Base-by-base conservation (phyloP, 2,329 filamentous ascomycete species). In the Phyllosticta citriasiana region DNA sequence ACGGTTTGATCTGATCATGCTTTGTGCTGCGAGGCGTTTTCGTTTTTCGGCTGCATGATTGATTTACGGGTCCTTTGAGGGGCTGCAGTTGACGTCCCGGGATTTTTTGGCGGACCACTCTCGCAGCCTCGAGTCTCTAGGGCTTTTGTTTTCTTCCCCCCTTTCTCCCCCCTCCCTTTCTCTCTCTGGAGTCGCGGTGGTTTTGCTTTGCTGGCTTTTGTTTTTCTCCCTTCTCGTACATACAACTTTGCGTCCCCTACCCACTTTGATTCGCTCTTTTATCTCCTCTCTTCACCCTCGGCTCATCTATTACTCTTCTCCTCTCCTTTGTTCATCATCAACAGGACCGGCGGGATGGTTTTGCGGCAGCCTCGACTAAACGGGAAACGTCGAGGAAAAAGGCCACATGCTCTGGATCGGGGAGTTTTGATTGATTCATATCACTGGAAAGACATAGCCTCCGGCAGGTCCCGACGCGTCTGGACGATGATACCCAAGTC, bases 11-110 rank as follows among this genome's bases (percentile, higher is more conserved):
- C 50, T 9, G 24, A 22, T 56, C 58, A 60, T 60, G 53, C 53
- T 24, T 56, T 55, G 19, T 40, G 58, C 40, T 30, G 24, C 30
- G 54, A 55, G 54, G 56, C 59, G 54, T 52, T 56, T 57, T 53
- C 55, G 57, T 40, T 56, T 56, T 60, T 19, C 53, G 47, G 40
- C 54, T 60, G 59, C 40, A 60, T 53, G 59, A 53, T 24, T 16
- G 40, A 47, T 47, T 47, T 47, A 6, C 14, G 40, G 40, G 40
- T 47, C 40, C 40, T 47, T n/a, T 47, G 40, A 47, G 14, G 19
- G 27, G 40, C 40, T 47, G 40, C 40, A n/a, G 40, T 47, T 47
- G 27, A 56, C 26, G 24, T 35, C 40, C 54, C n/a, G 26, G 27
- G 47, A 24, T 61, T 61, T 53, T 26, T 35, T 52, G 47, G 47